Evolutionary conservation across 2,329 filamentous ascomycete genomes (phyloP).

Genomic region (Fusarium sp.): DNA sequence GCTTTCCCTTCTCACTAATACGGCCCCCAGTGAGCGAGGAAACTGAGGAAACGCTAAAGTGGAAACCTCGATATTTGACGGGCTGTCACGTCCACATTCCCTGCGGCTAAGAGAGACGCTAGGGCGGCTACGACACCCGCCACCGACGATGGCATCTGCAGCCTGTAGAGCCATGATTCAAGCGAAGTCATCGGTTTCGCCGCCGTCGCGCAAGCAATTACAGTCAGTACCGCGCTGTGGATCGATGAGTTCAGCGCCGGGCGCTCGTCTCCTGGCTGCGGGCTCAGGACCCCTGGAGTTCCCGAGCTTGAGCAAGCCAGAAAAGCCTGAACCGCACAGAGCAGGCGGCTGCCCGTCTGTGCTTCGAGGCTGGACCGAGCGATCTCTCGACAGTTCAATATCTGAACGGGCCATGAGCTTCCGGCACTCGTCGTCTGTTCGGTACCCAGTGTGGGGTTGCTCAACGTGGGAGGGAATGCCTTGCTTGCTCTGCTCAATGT

Average conservation of each 20-base stretch:
- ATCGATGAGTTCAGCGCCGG: conserved; percentile 20
- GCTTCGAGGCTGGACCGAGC: conserved; percentile 24
- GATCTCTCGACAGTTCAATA: conserved; percentile 10
- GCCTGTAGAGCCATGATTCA: conserved; percentile 44
- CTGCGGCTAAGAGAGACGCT: conserved; percentile 47
- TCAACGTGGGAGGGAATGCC: conserved; percentile 34
- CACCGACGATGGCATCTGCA: conserved; percentile 48
- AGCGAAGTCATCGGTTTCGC: conserved; percentile 38
- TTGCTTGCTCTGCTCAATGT: conserved; percentile 24
- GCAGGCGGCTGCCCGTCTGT: conserved; percentile 12
- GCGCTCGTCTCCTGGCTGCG: not conserved
- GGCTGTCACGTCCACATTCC: conserved; percentile 45
- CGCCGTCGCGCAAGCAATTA: conserved; percentile 41
- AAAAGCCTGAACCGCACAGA: conserved; percentile 1
- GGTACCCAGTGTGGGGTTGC: conserved; percentile 36
- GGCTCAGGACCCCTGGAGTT: not conserved
- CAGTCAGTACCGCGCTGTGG: conserved; percentile 39
- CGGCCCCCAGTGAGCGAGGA: conserved; percentile 16
- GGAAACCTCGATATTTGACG: conserved; percentile 43
- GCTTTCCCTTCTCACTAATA: conserved; percentile 27
- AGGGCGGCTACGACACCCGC: conserved; percentile 50
- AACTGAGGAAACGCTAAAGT: conserved; percentile 37
- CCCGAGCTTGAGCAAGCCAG: conserved; percentile 4
- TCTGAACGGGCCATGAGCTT: conserved; percentile 15
- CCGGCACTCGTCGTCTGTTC: conserved; percentile 39